phyloP scores from a whole-genome alignment of 2,329 filamentous ascomycete species.

The Leptosphaerulina australis region DNA sequence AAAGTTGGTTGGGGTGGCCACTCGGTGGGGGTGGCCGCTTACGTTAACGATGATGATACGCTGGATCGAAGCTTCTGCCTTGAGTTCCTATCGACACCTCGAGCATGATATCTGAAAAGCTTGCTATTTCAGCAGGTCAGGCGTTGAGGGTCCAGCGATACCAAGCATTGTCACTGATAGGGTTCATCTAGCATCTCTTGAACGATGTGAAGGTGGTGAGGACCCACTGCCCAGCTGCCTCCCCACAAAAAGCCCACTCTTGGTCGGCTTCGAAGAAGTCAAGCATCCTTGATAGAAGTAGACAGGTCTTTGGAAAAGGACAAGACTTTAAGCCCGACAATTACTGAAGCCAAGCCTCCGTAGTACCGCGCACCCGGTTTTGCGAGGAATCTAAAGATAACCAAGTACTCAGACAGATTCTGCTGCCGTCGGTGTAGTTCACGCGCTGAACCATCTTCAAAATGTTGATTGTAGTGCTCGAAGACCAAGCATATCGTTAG shows the following conservation, averaged over 20 bases:
- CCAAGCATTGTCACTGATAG: slow-evolving; percentile 16
- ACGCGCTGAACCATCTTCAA: neutral
- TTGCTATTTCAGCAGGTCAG: neutral
- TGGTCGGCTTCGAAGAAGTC: slow-evolving; percentile 22
- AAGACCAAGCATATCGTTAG: too few species aligned
- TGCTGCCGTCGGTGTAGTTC: neutral
- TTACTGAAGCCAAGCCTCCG: slow-evolving; percentile 1
- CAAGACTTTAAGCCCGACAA: slow-evolving; percentile 15
- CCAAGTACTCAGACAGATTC: neutral
- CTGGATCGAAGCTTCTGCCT: too few species aligned
- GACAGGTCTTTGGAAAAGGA: slow-evolving; percentile 14
- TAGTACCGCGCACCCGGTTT: neutral
- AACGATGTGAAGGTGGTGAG: slow-evolving; percentile 19
- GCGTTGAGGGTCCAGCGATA: neutral
- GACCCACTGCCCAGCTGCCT: slow-evolving; percentile 24
- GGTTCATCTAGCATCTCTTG: slow-evolving; percentile 15
- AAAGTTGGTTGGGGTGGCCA: too few species aligned
- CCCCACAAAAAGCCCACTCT: slow-evolving; percentile 18
- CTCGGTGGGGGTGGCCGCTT: too few species aligned
- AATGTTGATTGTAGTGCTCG: too few species aligned
- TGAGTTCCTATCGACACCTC: neutral
- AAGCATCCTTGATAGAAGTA: slow-evolving; percentile 19
- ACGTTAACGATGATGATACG: too few species aligned
- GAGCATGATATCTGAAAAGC: neutral
- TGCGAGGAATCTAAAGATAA: neutral